Evolutionary conservation across 768 basidiomycete species (phyloP), one percentile per base, ranked within the genome.

Genomic region (Leccinum imitatum): DNA sequence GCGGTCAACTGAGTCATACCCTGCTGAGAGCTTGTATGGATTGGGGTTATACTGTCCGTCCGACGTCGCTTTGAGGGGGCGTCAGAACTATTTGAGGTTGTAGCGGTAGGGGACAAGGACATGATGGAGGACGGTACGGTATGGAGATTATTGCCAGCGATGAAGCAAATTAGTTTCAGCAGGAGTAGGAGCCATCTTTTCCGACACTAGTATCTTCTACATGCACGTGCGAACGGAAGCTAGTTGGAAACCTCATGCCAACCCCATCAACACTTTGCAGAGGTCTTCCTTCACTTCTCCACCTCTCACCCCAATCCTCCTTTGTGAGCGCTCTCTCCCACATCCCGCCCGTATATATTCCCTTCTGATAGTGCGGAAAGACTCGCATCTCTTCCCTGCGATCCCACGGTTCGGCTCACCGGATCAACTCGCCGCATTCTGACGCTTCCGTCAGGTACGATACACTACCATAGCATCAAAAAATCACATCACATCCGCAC

Each of bases 91-190:
- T 85, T 86, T 30, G 84, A 82, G 55, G 78, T 71, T 11, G 87
- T 82, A 53, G 83, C 77, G 52, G 83, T 75, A 53, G 87, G 86
- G 63, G 86, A 87, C 71, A 87, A 76, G 59, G 88, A 89, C 88
- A 89, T 89, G 70, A 63, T 62, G 69, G 60, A 50, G 27, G 59
- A 27, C 30, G 4, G 51, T 50, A 37, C 14, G 11, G 50, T 13
- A 66, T 30, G 52, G 53, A 23, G 58, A 68, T 33, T 55, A 59
- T 30, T 60, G 70, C 53, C 56, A 53, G 58, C 56, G 62, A 65
- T 52, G 60, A 61, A 53, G 59, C 30, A 59, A 56, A 58, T 46
- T 19, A 35, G 64, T 62, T 58, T 64, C 63, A 60, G 57, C 41
- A 35, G 52, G 47, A 33, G 41, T 10, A 44, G n/a, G 39, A 17